These are phyloP conservation scores for Euphorbia peplus DNA, from an alignment of 345 rosid species.

Conservation along the genomic window DNA sequence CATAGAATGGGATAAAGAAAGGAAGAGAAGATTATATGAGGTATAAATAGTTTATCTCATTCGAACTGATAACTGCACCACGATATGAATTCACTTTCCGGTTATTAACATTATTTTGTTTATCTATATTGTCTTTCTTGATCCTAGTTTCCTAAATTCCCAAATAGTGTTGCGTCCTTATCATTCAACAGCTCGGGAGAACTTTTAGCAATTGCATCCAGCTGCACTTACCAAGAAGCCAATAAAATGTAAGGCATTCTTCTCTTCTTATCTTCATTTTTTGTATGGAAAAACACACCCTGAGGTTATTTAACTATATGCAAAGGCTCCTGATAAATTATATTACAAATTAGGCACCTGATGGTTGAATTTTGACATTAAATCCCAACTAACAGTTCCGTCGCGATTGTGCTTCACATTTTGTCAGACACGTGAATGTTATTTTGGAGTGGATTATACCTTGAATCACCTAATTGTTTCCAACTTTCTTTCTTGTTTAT, in stretches of 20 bases:
- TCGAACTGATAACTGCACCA: neutral
- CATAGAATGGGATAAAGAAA: slow-evolving; percentile 61
- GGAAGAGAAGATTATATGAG: slow-evolving; percentile 65
- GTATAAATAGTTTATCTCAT: slow-evolving; percentile 35
- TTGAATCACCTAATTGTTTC: too few relatives aligned
- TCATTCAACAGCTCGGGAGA: slow-evolving; percentile 54
- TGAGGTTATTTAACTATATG: too few relatives aligned
- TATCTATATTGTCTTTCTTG: slow-evolving; percentile 20
- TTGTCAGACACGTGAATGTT: too few relatives aligned
- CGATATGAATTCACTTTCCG: neutral
- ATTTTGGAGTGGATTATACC: too few relatives aligned
- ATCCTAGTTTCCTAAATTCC: slow-evolving; percentile 62
- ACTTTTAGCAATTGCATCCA: slow-evolving; percentile 74
- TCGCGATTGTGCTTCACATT: too few relatives aligned
- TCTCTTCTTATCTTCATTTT: neutral
- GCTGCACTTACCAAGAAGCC: slow-evolving; percentile 66
- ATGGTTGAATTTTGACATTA: too few relatives aligned
- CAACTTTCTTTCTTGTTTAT: too few relatives aligned
- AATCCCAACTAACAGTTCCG: too few relatives aligned
- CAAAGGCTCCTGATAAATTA: too few relatives aligned
- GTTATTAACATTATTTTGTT: neutral
- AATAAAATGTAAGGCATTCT: slow-evolving; percentile 54
- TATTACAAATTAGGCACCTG: too few relatives aligned
- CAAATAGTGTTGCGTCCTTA: slow-evolving; percentile 66
- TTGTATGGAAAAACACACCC: neutral